Evolutionary conservation across 1,284 basidiomycete genomes (phyloP).

Genomic region (Tausonia pullulans): DNA sequence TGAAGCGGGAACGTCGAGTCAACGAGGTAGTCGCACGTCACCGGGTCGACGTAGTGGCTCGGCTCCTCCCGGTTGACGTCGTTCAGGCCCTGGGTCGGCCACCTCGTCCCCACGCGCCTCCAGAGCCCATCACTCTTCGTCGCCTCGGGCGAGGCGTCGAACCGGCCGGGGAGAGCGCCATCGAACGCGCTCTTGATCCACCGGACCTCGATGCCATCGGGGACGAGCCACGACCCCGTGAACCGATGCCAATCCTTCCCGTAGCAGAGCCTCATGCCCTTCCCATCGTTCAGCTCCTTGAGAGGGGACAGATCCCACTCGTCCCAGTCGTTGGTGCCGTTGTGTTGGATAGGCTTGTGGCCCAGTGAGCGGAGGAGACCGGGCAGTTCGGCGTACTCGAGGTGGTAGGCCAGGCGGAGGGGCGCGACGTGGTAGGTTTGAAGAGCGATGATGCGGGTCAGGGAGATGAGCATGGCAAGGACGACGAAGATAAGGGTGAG

Average conservation of each 20-base stretch:
- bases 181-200: slow-evolving; percentile 84
- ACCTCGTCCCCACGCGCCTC: slow-evolving; percentile 54
- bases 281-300: slow-evolving; percentile 40
- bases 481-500: slow-evolving; percentile 61
- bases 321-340: slow-evolving; percentile 18
- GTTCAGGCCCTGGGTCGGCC: slow-evolving; percentile 60
- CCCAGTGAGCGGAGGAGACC: slow-evolving; percentile 62
- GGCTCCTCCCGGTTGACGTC: slow-evolving; percentile 72
- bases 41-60: slow-evolving; percentile 63
- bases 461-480: slow-evolving; percentile 54
- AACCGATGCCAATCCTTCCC: slow-evolving; percentile 96
- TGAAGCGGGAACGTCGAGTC: slow-evolving; percentile 65
- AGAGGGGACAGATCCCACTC: slow-evolving; percentile 61
- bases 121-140: slow-evolving; percentile 37
- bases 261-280: slow-evolving; percentile 60
- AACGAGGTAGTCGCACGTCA: slow-evolving; percentile 72
- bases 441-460: slow-evolving; percentile 67
- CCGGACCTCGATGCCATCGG: slow-evolving; percentile 65
- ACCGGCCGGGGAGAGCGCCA: slow-evolving; percentile 66
- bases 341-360: slow-evolving; percentile 38
- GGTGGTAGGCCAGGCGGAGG: slow-evolving; percentile 55
- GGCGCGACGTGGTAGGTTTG: slow-evolving; percentile 87
- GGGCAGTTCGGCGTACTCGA: slow-evolving; percentile 71
- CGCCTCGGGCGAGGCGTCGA: slow-evolving; percentile 23
- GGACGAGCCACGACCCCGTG: slow-evolving; percentile 79